These are phyloP conservation scores for Penicillium diatomitis DNA, from an alignment of 495 filamentous ascomycete species.

Conservation along the genomic window DNA sequence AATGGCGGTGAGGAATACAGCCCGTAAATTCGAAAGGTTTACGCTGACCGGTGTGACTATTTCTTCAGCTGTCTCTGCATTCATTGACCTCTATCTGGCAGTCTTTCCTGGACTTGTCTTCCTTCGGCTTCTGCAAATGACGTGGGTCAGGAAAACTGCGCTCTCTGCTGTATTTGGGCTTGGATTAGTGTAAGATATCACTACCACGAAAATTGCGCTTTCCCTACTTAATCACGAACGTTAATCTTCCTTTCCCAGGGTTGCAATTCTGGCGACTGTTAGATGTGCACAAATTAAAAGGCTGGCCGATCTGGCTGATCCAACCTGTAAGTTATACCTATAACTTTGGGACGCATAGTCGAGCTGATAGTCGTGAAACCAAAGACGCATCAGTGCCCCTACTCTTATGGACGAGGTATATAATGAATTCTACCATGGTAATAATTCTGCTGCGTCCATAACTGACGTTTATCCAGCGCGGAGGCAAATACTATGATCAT, in stretches of 20 bases:
- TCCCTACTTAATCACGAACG: not conserved
- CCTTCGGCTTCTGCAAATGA: constrained; percentile 26
- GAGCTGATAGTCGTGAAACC: not conserved
- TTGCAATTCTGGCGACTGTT: constrained; percentile 12
- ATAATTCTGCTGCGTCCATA: too few species aligned
- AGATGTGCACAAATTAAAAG: constrained; percentile 16
- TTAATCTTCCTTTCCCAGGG: constrained; percentile 2
- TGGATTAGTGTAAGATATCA: not conserved
- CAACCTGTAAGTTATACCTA: constrained; percentile 9
- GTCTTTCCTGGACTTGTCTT: constrained; percentile 23
- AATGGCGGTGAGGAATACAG: constrained; percentile 10
- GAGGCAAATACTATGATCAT: constrained; percentile 23
- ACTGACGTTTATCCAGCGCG: constrained; percentile 9
- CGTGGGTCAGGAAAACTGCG: constrained; percentile 24
- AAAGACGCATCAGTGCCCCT: not conserved
- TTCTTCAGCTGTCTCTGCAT: constrained; percentile 6
- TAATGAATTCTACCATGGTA: not conserved
- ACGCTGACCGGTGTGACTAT: not conserved
- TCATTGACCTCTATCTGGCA: constrained; percentile 26
- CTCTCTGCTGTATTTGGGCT: constrained; percentile 22
- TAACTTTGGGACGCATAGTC: not conserved
- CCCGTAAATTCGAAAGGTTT: not conserved
- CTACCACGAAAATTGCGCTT: not conserved
- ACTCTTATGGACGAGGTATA: constrained; percentile 1
- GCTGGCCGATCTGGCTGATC: constrained; percentile 10